Evolutionary conservation across 768 basidiomycete genomes (phyloP), one percentile per base, ranked within the genome.

Genomic region (Amanita inopinata): DNA sequence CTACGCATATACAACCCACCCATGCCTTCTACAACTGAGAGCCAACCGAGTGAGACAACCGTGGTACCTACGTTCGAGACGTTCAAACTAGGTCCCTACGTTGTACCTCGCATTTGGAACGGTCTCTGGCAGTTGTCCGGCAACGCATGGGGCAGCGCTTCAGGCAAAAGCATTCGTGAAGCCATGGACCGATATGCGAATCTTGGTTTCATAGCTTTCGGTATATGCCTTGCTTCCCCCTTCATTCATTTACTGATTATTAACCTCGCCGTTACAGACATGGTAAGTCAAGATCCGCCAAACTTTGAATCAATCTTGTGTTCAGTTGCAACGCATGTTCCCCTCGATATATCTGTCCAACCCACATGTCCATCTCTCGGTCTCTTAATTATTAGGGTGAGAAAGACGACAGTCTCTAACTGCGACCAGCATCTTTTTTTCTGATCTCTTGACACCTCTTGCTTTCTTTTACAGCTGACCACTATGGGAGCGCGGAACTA

Each of bases 51-150:
- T n/a, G n/a, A n/a, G n/a, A n/a, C n/a, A n/a, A n/a, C n/a, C n/a
- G n/a, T n/a, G n/a, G n/a, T 50, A 48, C 14, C 19, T 22, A 15
- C 39, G 3, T 24, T 53, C 33, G 75, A 80, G 58, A 70, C 68
- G 0, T 75, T 76, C 49, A 58, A 55, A 15, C 67, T 83, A 17
- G 83, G 82, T 11, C 71, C 73, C 3, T 70, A 76, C 51, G 52
- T 53, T 17, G 69, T 67, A 14, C 78, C 85, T 25, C 74, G 85
- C 42, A 55, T 88, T 41, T 85, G 82, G 80, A 74, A 71, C 5
- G 85, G 85, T 7, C 70, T 90, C 2, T 90, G 87, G 87, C 88
- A 90, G 48, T 73, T 90, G 27, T 87, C 87, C 8, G 83, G 83
- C 54, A 83, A 80, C 38, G 85, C 86, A 2, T 90, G 87, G 87